Evolutionary conservation across 2,329 filamentous ascomycete genomes (phyloP).

Genomic region (Colletotrichum sp.): DNA sequence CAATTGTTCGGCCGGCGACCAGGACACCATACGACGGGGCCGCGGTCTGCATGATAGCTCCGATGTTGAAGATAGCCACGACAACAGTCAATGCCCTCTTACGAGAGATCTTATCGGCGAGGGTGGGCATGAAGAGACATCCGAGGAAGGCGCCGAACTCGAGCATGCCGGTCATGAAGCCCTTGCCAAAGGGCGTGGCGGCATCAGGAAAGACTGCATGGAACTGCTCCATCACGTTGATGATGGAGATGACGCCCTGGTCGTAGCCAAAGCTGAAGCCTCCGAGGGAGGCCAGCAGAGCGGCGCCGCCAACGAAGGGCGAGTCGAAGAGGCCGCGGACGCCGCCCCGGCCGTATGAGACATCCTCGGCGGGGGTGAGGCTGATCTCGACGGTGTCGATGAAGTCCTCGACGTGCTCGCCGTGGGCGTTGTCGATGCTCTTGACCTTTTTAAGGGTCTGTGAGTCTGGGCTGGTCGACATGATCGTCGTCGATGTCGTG

Average conservation of each 20-base stretch:
- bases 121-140: conserved; percentile 36
- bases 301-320: conserved; percentile 10
- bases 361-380: conserved; percentile 9
- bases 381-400: conserved; percentile 8
- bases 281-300: conserved; percentile 44
- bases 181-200: conserved; percentile 21
- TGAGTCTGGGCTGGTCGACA: conserved; percentile 1
- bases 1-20: conserved; percentile 32
- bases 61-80: conserved; percentile 43
- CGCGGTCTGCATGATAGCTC: conserved; percentile 43
- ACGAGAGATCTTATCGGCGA: conserved; percentile 46
- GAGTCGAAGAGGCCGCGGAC: conserved; percentile 15
- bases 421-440: neutral
- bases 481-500: neutral
- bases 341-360: conserved; percentile 16
- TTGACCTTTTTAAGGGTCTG: neutral
- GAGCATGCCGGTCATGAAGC: conserved; percentile 47
- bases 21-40: conserved; percentile 28
- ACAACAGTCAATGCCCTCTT: conserved; percentile 46
- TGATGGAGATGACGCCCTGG: conserved; percentile 42
- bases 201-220: conserved; percentile 39
- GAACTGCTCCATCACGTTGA: conserved; percentile 51
- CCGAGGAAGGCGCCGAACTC: conserved; percentile 44
- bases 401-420: conserved; percentile 13
- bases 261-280: conserved; percentile 37